A percentile compares a stretch with the other conserved stretches of the same genome.
Evolutionary conservation across 1,284 basidiomycete genomes (phyloP).

Genomic region (Trichosporon faecale): DNA sequence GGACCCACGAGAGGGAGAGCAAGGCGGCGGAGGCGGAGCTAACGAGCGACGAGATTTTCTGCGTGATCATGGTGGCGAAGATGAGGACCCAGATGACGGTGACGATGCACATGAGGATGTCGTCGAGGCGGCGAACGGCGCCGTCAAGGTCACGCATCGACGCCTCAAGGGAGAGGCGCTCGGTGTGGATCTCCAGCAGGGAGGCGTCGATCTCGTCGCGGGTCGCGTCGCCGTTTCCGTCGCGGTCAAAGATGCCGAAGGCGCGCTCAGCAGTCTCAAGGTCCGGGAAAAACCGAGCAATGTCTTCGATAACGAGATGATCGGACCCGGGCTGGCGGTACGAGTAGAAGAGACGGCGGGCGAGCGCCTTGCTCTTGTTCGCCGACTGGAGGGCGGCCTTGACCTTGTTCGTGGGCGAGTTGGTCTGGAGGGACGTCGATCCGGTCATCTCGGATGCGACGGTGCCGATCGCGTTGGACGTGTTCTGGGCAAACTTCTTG

Average conservation of each 20-base stretch:
- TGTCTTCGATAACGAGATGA: conserved; percentile 65
- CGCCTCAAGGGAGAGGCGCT: conserved; percentile 76
- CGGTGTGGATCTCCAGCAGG: conserved; percentile 77
- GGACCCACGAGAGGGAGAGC: conserved; percentile 84
- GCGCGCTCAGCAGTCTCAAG: conserved; percentile 64
- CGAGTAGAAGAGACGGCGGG: conserved; percentile 81
- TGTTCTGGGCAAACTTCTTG: conserved; percentile 68
- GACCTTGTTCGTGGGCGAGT: conserved; percentile 79
- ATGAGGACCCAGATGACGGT: conserved; percentile 68
- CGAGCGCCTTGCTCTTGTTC: conserved; percentile 79
- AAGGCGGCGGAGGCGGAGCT: conserved; percentile 78
- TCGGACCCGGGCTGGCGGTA: conserved; percentile 66
- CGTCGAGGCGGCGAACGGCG: conserved; percentile 65
- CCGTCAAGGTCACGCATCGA: conserved; percentile 89
- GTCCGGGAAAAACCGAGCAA: conserved; percentile 68
- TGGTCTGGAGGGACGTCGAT: conserved; percentile 78
- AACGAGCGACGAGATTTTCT: conserved; percentile 67
- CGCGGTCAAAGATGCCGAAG: conserved; percentile 78
- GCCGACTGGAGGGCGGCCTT: conserved; percentile 71
- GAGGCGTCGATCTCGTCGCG: conserved; percentile 74
- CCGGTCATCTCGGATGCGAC: conserved; percentile 55
- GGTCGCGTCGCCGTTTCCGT: conserved; percentile 73
- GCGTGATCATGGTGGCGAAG: conserved; percentile 69
- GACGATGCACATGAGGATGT: conserved; percentile 55
- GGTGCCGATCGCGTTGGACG: conserved; percentile 76